Evolutionary conservation across 2,329 filamentous ascomycete genomes (phyloP).

Genomic region (Cytospora schulzeri): DNA sequence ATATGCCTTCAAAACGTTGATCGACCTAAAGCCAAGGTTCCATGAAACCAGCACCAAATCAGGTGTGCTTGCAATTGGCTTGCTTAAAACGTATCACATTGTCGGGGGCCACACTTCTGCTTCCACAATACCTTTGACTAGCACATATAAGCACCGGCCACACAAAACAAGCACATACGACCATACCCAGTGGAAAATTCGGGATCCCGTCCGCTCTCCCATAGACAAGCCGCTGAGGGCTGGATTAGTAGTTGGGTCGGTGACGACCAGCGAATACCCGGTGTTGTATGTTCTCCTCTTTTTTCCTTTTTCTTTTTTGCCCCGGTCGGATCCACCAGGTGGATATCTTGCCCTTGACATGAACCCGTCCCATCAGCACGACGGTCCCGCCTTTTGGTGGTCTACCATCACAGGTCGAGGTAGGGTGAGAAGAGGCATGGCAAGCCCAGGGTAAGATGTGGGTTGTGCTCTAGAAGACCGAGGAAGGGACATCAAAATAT

Average conservation of each 20-base stretch:
- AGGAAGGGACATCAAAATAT: too few species aligned
- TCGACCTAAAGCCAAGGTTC: too few species aligned
- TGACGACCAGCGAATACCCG: conserved; percentile 13
- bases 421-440: too few species aligned
- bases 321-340: too few species aligned
- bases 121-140: not conserved
- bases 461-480: too few species aligned
- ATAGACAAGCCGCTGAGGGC: not conserved
- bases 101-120: not conserved
- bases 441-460: too few species aligned
- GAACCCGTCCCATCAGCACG: too few species aligned
- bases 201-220: conserved; percentile 2
- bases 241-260: not conserved
- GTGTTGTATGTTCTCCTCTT: conserved; percentile 16
- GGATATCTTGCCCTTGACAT: too few species aligned
- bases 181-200: conserved; percentile 1
- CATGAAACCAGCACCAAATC: too few species aligned
- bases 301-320: conserved; percentile 14
- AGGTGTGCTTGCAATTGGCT: not conserved
- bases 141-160: not conserved
- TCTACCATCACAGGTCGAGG: too few species aligned
- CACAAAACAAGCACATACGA: not conserved
- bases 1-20: too few species aligned
- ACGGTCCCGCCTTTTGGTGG: not conserved
- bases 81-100: not conserved